Conservation (phyloP, 352 stramenopile genomes). For the Phytophthora constricta region DNA sequence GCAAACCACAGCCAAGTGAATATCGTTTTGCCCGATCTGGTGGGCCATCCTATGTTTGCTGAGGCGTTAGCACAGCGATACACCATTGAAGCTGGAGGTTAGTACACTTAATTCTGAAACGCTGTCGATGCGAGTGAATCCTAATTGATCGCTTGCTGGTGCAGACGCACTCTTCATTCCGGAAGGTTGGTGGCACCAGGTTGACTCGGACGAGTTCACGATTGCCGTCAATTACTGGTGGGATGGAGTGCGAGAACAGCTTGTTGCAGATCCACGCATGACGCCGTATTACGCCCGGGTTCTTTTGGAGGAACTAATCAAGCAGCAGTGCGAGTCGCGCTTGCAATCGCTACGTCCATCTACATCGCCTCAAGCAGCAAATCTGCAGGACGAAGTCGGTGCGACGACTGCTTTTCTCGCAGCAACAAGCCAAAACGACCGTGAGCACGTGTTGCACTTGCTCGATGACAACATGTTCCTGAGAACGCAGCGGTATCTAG, state of each 20-base stretch:
- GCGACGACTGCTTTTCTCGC: constrained; percentile 19
- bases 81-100: constrained; percentile 60
- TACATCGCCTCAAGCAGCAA: neutral
- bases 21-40: constrained; percentile 46
- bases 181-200: constrained; percentile 89
- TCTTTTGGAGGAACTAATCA: constrained; percentile 66
- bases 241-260: constrained; percentile 60
- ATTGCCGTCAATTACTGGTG: constrained; percentile 89
- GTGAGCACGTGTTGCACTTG: constrained; percentile 46
- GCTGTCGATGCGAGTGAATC: neutral
- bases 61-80: constrained; percentile 37
- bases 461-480: constrained; percentile 11
- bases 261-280: constrained; percentile 53
- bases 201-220: constrained; percentile 75
- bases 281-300: constrained; percentile 71
- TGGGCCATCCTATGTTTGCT: constrained; percentile 39
- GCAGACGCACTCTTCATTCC: constrained; percentile 82
- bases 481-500: constrained; percentile 30
- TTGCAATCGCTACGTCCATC: constrained; percentile 30
- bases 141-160: neutral
- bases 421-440: constrained; percentile 24
- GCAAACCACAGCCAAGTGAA: constrained; percentile 81
- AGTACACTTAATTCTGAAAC: constrained; percentile 4
- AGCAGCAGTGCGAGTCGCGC: constrained; percentile 41
- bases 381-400: constrained; percentile 12